Percentiles rank a stretch among this genome's conserved stretches.
Evolutionary conservation across 2,329 filamentous ascomycete genomes (phyloP).

Genomic region (Sphaerulina populicola): DNA sequence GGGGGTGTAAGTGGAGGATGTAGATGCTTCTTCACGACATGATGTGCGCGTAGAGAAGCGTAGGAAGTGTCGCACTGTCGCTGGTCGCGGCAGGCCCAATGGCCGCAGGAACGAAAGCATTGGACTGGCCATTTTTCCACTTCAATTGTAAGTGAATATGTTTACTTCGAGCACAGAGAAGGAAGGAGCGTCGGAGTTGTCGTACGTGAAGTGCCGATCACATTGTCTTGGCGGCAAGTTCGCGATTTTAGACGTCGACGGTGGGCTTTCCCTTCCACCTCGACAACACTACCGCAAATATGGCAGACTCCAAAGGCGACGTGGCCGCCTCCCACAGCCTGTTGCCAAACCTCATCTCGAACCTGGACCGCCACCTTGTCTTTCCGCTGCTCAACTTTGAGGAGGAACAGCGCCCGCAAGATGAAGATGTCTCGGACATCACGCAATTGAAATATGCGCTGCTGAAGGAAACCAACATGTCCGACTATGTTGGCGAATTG

Average conservation of each 20-base stretch:
- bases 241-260: background rate
- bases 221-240: background rate
- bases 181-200: background rate
- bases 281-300: constrained; percentile 23
- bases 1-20: constrained; percentile 2
- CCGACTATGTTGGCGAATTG: constrained; percentile 87
- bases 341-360: constrained; percentile 77
- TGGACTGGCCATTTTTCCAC: constrained; percentile 32
- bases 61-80: constrained; percentile 34
- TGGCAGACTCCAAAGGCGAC: constrained; percentile 35
- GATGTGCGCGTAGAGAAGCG: constrained; percentile 34
- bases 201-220: background rate
- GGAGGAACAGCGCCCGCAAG: constrained; percentile 66
- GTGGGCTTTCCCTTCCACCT: too few species aligned
- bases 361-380: constrained; percentile 91
- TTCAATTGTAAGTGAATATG: constrained; percentile 2
- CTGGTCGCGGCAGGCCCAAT: constrained; percentile 32
- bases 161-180: background rate
- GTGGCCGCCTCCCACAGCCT: constrained; percentile 59
- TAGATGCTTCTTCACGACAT: constrained; percentile 27
- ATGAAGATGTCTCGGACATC: constrained; percentile 68
- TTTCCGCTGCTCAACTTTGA: constrained; percentile 94
- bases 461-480: constrained; percentile 97
- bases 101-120: constrained; percentile 37
- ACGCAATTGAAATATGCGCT: constrained; percentile 85